Evolutionary conservation across 108 stramenopile genomes (phyloP).

Genomic region (Hondaea fermentalgiana): DNA sequence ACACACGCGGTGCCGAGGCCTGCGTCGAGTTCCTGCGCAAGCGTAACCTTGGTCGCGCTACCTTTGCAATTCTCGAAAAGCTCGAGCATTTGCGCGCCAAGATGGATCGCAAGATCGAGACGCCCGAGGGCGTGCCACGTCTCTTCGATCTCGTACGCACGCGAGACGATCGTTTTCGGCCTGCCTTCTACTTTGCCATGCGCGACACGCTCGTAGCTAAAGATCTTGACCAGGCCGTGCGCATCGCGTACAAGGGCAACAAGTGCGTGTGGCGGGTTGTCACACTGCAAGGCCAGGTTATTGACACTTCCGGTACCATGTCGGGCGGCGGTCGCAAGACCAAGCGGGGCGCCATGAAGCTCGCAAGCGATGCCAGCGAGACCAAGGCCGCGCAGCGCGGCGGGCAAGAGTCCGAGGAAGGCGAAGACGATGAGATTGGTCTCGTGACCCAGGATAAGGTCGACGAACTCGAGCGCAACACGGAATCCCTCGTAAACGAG

Average conservation of each 20-base stretch:
- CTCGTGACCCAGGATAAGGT: constrained; percentile 44
- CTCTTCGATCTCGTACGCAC: constrained; percentile 81
- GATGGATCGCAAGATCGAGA: constrained; percentile 60
- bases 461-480: constrained; percentile 41
- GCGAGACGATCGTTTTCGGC: constrained; percentile 56
- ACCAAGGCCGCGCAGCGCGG: constrained; percentile 36
- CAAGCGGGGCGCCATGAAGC: constrained; percentile 68
- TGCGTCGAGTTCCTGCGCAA: constrained; percentile 81
- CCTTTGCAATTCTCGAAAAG: constrained; percentile 85
- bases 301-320: constrained; percentile 96
- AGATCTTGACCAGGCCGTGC: constrained; percentile 78
- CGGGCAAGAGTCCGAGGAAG: constrained; percentile 34
- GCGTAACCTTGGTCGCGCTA: constrained; percentile 83
- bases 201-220: constrained; percentile 91
- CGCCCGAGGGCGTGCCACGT: constrained; percentile 73
- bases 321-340: constrained; percentile 84
- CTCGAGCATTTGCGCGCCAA: constrained; percentile 59
- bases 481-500: not conserved
- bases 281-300: constrained; percentile 81
- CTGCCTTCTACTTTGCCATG: constrained; percentile 84
- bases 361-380: not conserved
- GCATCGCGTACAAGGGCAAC: constrained; percentile 80
- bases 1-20: constrained; percentile 79
- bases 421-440: constrained; percentile 35
- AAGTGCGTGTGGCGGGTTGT: constrained; percentile 81